Percentiles rank a stretch among this genome's conserved stretches.
phyloP scores from a whole-genome alignment of 2,329 filamentous ascomycete genomes.

The Verticillium klebahnii region DNA sequence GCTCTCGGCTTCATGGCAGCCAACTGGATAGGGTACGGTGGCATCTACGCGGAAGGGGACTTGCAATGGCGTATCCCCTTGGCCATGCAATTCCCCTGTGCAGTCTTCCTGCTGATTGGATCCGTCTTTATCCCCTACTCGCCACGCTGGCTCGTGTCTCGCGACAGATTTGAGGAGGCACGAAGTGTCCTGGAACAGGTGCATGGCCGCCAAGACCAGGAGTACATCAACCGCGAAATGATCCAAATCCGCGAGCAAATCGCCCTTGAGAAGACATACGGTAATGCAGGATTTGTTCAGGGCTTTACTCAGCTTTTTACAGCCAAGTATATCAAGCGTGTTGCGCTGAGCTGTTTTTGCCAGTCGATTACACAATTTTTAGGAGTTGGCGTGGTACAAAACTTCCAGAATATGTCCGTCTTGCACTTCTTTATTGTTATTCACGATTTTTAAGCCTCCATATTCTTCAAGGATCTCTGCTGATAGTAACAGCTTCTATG shows the following conservation, averaged over 20 bases:
- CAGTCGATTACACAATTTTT: neutral
- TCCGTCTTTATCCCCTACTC: constrained; percentile 11
- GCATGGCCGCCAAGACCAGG: neutral
- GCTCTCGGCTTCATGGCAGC: constrained; percentile 51
- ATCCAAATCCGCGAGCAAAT: neutral
- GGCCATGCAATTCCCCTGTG: constrained; percentile 51
- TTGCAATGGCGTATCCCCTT: constrained; percentile 52
- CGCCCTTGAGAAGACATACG: neutral
- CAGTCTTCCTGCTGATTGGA: constrained; percentile 48
- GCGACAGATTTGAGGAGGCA: neutral
- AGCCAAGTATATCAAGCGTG: neutral
- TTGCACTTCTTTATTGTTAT: too few relatives aligned
- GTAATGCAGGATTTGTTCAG: too few relatives aligned
- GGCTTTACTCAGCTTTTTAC: too few relatives aligned
- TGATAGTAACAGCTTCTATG: neutral
- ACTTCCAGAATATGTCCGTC: neutral
- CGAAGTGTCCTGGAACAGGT: too few relatives aligned
- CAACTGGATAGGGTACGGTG: constrained; percentile 54
- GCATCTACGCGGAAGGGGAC: constrained; percentile 46
- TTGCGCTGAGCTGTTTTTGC: neutral
- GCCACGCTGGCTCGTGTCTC: constrained; percentile 11
- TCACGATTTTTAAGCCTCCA: too few relatives aligned
- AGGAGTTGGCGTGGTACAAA: neutral
- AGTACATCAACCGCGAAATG: neutral
- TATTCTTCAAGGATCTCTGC: too few relatives aligned